Base-by-base conservation (phyloP, 495 filamentous ascomycete species). In the Diplogelasinospora grovesii region DNA sequence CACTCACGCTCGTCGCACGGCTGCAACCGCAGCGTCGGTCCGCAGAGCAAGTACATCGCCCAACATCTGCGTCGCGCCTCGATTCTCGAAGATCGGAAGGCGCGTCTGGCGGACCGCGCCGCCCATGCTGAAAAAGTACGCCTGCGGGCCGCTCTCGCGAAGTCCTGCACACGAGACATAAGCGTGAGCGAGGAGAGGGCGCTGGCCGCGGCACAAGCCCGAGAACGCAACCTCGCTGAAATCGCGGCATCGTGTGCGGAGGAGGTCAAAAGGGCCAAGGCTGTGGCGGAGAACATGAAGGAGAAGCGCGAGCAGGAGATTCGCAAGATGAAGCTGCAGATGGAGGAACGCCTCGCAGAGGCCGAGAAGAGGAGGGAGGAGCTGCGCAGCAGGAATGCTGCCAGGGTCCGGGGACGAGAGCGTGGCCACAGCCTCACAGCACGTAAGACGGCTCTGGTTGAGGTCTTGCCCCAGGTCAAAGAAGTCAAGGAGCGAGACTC, bases 91-190 rank as follows among this genome's bases (percentile, higher is more conserved):
- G 85, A 77, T 52, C 85, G 92, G 27, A 96, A 95, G 60, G 92
- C 89, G 5, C 80, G 89, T 32, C 75, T 97, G 19, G 92, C 93
- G 38, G 92, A 95, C 59, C 78, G 90, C 29, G 93, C 90, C 8
- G 86, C 87, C 29, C 88, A 98, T 66, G 92, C 89, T 33, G 92
- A 98, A 60, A 89, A 95, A 66, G 92, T 98, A n/a, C 85, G 92
- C 41, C 67, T 92, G 39, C 83, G 84, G 39, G 92, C 86, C 30
- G 87, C 86, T n/a, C 61, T 86, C 39, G 83, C 82, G 22, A 95
- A 89, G 70, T 83, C 84, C 25, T 77, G 79, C 10, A 79, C 79
- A 13, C 74, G 77, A 26, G 67, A 66, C 39, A 73, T 52, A 25
- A 71, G 47, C 28, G 79, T 81, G 56, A 77, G 79, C 46, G 87